Percentiles rank a stretch among this genome's conserved stretches.
Evolutionary conservation across 768 basidiomycete species (phyloP).

Genomic region (Baorangia bicolor): DNA sequence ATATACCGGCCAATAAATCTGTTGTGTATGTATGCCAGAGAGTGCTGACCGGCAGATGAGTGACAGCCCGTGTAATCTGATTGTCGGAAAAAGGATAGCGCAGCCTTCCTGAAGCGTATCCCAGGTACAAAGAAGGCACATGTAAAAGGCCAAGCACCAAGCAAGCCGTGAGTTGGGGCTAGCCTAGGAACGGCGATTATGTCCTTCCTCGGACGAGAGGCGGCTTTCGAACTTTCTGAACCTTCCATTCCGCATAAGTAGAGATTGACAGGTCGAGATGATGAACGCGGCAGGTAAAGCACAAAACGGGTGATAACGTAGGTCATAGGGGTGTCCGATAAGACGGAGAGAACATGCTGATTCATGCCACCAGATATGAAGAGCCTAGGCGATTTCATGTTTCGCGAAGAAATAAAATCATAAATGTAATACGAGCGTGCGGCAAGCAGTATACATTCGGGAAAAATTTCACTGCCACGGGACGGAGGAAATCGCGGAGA

Average conservation of each 20-base stretch:
- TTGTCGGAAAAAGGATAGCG: background rate
- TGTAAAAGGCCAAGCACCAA: conserved; percentile 2
- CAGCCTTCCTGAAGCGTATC: background rate
- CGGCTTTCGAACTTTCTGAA: background rate
- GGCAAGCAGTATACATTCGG: background rate
- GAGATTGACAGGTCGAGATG: conserved; percentile 1
- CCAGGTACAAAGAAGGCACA: conserved; percentile 1
- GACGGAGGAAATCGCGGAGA: conserved; percentile 3
- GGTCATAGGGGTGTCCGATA: background rate
- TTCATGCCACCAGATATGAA: background rate
- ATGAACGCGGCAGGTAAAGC: background rate
- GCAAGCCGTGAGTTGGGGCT: background rate
- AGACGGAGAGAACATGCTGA: background rate
- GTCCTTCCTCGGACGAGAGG: conserved; percentile 2
- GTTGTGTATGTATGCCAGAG: background rate
- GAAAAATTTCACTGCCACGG: background rate
- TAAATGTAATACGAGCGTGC: background rate
- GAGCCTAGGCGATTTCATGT: background rate
- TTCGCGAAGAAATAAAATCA: background rate
- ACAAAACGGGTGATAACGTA: background rate
- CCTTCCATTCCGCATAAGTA: conserved; percentile 7
- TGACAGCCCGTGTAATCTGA: background rate
- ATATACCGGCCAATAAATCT: no score
- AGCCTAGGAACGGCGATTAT: background rate
- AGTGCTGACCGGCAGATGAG: background rate